These are phyloP conservation scores for Didymellaceae sp. DNA, from an alignment of 2,329 filamentous ascomycete genomes.

Conservation along the genomic window DNA sequence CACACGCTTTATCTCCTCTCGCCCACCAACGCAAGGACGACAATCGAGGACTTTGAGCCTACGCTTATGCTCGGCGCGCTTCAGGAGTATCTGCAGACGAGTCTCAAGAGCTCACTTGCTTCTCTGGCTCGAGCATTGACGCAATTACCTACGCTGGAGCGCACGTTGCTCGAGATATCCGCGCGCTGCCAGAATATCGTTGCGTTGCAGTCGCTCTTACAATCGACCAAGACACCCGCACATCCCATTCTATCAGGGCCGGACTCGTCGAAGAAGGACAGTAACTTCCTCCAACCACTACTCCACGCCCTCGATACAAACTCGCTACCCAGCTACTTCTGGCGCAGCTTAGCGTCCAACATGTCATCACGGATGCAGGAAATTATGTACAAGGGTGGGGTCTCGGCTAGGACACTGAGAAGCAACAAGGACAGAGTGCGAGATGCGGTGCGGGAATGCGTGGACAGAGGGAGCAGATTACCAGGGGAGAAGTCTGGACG, in stretches of 20 bases:
- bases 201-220: slow-evolving; percentile 81
- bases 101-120: slow-evolving; percentile 79
- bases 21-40: slow-evolving; percentile 62
- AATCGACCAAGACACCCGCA: slow-evolving; percentile 67
- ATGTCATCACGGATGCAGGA: slow-evolving; percentile 82
- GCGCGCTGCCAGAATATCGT: slow-evolving; percentile 88
- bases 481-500: slow-evolving; percentile 63
- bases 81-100: slow-evolving; percentile 81
- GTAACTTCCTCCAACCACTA: slow-evolving; percentile 74
- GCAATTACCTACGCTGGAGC: slow-evolving; percentile 80
- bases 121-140: slow-evolving; percentile 77
- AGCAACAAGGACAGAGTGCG: slow-evolving; percentile 76
- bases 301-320: slow-evolving; percentile 83
- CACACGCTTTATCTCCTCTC: slow-evolving; percentile 82
- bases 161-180: slow-evolving; percentile 80
- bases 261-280: slow-evolving; percentile 30
- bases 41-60: slow-evolving; percentile 63
- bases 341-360: slow-evolving; percentile 83
- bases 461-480: slow-evolving; percentile 75
- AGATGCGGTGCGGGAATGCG: slow-evolving; percentile 81
- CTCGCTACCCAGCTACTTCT: slow-evolving; percentile 89
- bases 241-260: slow-evolving; percentile 67
- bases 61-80: slow-evolving; percentile 76
- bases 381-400: slow-evolving; percentile 80
- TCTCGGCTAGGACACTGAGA: slow-evolving; percentile 79